phyloP scores from a whole-genome alignment of 1,139 yeast genomes.

The Saccharomyces pastorianus region DNA sequence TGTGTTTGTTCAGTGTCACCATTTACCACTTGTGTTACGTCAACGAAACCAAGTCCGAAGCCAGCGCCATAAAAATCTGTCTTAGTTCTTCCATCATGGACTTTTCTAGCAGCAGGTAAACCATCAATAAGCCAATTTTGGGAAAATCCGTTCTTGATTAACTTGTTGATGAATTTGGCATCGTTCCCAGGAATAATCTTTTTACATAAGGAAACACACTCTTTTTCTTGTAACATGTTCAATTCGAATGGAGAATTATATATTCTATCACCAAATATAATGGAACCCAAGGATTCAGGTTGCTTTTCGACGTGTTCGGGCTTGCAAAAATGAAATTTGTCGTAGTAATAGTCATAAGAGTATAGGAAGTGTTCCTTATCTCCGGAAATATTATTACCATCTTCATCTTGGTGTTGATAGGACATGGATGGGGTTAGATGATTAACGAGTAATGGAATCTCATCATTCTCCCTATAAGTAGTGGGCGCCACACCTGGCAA shows the following conservation, averaged over 20 bases:
- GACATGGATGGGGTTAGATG: conserved; percentile 77
- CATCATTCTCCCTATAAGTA: conserved; percentile 64
- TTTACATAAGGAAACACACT: conserved; percentile 60
- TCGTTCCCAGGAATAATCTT: conserved; percentile 53
- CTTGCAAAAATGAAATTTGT: conserved; percentile 72
- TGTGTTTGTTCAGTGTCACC: no score
- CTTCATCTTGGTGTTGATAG: conserved; percentile 31
- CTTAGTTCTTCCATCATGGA: conserved; percentile 48
- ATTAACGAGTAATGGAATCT: conserved; percentile 73
- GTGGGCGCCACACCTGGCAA: conserved; percentile 95
- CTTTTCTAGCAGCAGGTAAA: conserved; percentile 72
- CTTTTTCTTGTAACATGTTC: conserved; percentile 62
- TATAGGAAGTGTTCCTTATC: conserved; percentile 46
- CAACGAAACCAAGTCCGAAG: conserved; percentile 68
- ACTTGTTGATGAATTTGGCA: conserved; percentile 63
- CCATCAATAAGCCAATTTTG: conserved; percentile 95
- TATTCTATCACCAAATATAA: conserved; percentile 90
- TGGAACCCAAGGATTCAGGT: conserved; percentile 85
- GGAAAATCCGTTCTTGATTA: conserved; percentile 73
- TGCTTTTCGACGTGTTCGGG: conserved; percentile 61
- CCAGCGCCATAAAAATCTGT: conserved; percentile 68
- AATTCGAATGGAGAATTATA: conserved; percentile 85
- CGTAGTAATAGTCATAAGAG: conserved; percentile 80
- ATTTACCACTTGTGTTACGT: conserved; percentile 16
- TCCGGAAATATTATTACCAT: conserved; percentile 35